Evolutionary conservation across 768 basidiomycete species (phyloP), one percentile per base, ranked within the genome.

Genomic region (Mycena indigotica): DNA sequence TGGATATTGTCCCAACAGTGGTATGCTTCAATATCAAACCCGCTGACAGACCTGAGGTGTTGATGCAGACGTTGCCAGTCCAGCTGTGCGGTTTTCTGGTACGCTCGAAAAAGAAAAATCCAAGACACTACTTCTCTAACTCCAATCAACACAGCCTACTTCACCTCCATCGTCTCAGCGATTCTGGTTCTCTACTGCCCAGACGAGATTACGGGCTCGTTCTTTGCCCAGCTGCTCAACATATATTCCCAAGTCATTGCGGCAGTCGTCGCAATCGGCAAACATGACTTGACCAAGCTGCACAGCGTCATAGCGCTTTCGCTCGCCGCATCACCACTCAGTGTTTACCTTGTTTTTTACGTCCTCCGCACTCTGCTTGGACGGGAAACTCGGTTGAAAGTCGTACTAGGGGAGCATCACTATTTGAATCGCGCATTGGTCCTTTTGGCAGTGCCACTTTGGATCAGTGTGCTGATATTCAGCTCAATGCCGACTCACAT

Each of bases 171-270:
- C 24, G 62, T 63, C 38, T 50, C 62, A 28, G 62, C 58, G 5
- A 56, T 63, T n/a, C 58, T 63, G 1, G 55, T 60, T 0, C 44
- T 63, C 10, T 63, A 63, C 30, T 60, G 55, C 17, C 62, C 62
- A 1, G 62, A 60, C 16, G 50, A 56, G 8, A 55, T 63, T 4
- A 13, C 26, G 1, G 45, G 39, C 1, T 29, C 62, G 4, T 63
- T 63, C 50, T 63, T 57, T 38, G 62, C 62, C 0, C 63, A 60
- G 39, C 46, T 64, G 1, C 59, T 64, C 26, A 60, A 60, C 50
- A 56, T 61, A 3, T 64, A 64, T 49, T 64, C 63, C 21, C 63
- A 60, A 16, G 55, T 64, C 32, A 53, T 61, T 13, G 56, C 63
- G n/a, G 58, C 59, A 4, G 40, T 58, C 0, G 32, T 64, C 15